Base-by-base conservation (phyloP, 306 rosid species). In the Dryas octopetala region DNA sequence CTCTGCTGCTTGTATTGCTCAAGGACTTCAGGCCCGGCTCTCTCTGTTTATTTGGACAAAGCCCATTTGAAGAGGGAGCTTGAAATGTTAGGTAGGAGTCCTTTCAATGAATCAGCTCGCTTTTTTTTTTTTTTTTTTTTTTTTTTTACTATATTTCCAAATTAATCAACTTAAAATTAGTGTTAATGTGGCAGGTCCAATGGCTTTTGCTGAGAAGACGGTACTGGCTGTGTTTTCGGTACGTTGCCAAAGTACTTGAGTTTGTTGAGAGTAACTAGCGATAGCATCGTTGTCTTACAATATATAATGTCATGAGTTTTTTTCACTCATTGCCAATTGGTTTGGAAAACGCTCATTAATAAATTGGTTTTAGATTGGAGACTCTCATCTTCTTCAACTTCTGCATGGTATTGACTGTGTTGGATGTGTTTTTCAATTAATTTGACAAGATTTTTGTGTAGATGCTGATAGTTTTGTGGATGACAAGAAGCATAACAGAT, bases 201-300 rank as follows among this genome's bases (percentile, higher is more conserved):
- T 94, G 94, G 72, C 79, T 62, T 93, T 88, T 80, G 98, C 97
- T 19, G 95, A 94, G 89, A 94, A 94, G 92, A 87, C 87, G 92
- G 88, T 91, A 19, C 50, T 94, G 78, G 61, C 85, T 44, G 78
- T 87, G 12, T 90, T 94, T 83, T 87, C 90, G 88, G 98, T 91
- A 74, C 15, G 90, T 44, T 78, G 38, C 40, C 7, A 40, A 55
- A 16, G 6, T n/a, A 44, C 49, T 68, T 28, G 38, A 72, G 19
- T 16, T 53, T 50, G 64, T 28, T 28, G 32, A 28, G 32, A 28
- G 32, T 28, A 28, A 28, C 32, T 28, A 28, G 32, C 32, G n/a
- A n/a, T 19, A 19, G 19, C 19, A 28, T 28, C 32, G 32, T 28
- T 28, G 32, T 28, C 32, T 28, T 28, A 28, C 32, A 2, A 28